These are phyloP conservation scores for Diplodia sapinea DNA, from an alignment of 2,329 filamentous ascomycete genomes.

Conservation along the genomic window DNA sequence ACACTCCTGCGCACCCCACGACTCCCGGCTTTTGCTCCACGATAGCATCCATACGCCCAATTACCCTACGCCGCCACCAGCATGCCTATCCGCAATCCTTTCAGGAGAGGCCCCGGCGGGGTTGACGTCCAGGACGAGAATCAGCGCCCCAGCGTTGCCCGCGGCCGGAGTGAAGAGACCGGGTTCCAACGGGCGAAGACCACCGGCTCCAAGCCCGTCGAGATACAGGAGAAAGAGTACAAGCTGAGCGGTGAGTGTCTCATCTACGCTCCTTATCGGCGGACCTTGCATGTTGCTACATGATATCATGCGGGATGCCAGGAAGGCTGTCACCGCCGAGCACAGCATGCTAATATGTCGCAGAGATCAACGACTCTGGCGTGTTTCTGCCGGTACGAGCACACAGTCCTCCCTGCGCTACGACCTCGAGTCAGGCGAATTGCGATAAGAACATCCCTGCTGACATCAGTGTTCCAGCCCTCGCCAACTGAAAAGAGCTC, in stretches of 20 bases:
- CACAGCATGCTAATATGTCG: conserved; percentile 37
- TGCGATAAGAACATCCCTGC: conserved; percentile 15
- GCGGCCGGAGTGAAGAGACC: conserved; percentile 1
- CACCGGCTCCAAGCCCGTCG: conserved; percentile 48
- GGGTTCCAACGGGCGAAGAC: conserved; percentile 44
- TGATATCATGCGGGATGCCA: not conserved
- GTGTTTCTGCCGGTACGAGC: conserved; percentile 84
- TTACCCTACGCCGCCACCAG: conserved; percentile 19
- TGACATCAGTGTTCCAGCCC: conserved; percentile 61
- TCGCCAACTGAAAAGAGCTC: conserved; percentile 84
- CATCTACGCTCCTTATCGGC: not conserved
- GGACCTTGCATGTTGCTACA: not conserved
- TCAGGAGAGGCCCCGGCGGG: conserved; percentile 44
- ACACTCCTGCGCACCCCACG: not conserved
- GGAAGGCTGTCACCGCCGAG: not conserved
- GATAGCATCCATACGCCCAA: not conserved
- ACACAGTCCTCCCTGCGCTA: conserved; percentile 28
- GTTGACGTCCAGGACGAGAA: conserved; percentile 43
- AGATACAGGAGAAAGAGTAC: conserved; percentile 57
- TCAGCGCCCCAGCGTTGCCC: conserved; percentile 35
- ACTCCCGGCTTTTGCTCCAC: not conserved
- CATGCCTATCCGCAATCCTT: conserved; percentile 52
- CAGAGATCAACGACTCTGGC: conserved; percentile 95
- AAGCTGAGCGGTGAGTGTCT: conserved; percentile 58
- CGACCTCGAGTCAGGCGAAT: conserved; percentile 21